Conservation (phyloP, 768 basidiomycete genomes). For the Naganishia kalamii region DNA sequence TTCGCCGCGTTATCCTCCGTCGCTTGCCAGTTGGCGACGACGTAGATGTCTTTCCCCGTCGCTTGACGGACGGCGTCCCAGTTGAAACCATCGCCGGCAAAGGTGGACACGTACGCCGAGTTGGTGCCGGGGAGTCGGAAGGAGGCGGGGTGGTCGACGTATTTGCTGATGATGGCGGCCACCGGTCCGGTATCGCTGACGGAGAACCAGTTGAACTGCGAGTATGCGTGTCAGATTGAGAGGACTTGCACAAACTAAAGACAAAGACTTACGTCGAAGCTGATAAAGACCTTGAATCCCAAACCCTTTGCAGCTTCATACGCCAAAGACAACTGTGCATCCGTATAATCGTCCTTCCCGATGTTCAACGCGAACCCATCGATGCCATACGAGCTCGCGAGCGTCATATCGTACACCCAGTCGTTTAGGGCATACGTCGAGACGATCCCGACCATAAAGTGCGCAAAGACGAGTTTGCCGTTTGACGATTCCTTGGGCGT, state of each 20-base stretch:
- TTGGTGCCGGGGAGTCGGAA: slow-evolving; percentile 35
- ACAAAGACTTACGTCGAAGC: slow-evolving; percentile 36
- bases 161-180: slow-evolving; percentile 30
- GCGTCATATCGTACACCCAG: slow-evolving; percentile 36
- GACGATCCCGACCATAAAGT: slow-evolving; percentile 46
- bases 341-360: slow-evolving; percentile 40
- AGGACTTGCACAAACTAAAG: not conserved
- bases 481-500: not conserved
- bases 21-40: slow-evolving; percentile 42
- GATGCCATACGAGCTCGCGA: slow-evolving; percentile 40
- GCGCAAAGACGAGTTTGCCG: slow-evolving; percentile 36
- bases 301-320: slow-evolving; percentile 34
- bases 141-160: slow-evolving; percentile 31
- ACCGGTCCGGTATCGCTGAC: slow-evolving; percentile 28
- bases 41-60: slow-evolving; percentile 34
- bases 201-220: slow-evolving; percentile 44
- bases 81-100: slow-evolving; percentile 45
- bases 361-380: slow-evolving; percentile 44
- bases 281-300: slow-evolving; percentile 44
- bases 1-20: slow-evolving; percentile 30
- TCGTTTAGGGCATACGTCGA: slow-evolving; percentile 30
- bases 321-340: slow-evolving; percentile 39
- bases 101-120: slow-evolving; percentile 41
- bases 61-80: slow-evolving; percentile 29
- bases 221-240: no score